phyloP scores from a whole-genome alignment of 2,329 filamentous ascomycete genomes.

The Calonectria ilicicola region DNA sequence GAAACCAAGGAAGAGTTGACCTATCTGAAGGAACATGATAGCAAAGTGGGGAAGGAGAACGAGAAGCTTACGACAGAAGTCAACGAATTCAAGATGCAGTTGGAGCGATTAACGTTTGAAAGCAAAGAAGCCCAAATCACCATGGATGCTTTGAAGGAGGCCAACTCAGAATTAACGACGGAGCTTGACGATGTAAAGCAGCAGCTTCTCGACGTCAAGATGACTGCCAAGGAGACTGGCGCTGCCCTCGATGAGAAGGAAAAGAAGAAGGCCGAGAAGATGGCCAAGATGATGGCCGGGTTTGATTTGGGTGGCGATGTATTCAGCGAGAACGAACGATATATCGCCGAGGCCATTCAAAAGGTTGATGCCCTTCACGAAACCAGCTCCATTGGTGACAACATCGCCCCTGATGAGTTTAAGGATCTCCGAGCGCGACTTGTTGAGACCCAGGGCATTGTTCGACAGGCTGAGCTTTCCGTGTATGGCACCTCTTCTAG shows the following conservation, averaged over 20 bases:
- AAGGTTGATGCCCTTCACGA: constrained; percentile 84
- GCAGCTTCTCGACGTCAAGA: constrained; percentile 93
- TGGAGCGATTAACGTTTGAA: constrained; percentile 95
- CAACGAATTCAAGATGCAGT: constrained; percentile 95
- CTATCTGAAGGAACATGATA: constrained; percentile 87
- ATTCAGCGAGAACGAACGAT: constrained; percentile 92
- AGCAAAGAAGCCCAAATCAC: constrained; percentile 97
- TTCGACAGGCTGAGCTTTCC: constrained; percentile 91
- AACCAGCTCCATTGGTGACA: constrained; percentile 80
- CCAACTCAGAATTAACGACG: constrained; percentile 89
- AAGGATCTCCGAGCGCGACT: constrained; percentile 81
- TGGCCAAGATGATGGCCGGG: constrained; percentile 99
- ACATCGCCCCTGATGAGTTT: constrained; percentile 85
- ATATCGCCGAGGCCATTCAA: constrained; percentile 85
- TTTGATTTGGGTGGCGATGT: constrained; percentile 94
- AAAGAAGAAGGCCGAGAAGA: constrained; percentile 98
- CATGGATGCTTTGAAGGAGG: constrained; percentile 97
- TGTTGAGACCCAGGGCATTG: constrained; percentile 90
- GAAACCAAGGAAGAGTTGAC: constrained; percentile 89
- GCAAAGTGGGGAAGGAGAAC: constrained; percentile 88
- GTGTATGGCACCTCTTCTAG: constrained; percentile 77
- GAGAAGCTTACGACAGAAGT: constrained; percentile 87
- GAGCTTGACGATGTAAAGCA: constrained; percentile 97
- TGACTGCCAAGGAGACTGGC: constrained; percentile 93
- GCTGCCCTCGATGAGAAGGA: constrained; percentile 96